These are phyloP conservation scores for Litchi chinensis DNA, from an alignment of 345 rosid species.

Conservation along the genomic window DNA sequence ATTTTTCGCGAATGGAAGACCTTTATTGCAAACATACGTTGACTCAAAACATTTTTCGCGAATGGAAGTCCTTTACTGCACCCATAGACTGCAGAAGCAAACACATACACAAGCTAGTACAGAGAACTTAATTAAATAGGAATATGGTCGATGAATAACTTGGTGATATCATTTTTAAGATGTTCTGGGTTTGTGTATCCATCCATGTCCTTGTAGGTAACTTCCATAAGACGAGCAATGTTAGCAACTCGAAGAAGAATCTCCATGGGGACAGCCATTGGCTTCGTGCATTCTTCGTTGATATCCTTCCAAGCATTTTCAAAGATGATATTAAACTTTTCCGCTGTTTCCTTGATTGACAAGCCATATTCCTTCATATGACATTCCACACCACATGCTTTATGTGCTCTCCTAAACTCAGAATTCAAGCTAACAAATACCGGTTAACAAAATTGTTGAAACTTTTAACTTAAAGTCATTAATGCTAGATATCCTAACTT, in stretches of 20 bases:
- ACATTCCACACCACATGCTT: conserved; percentile 12
- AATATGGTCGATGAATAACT: background rate
- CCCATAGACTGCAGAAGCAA: too few species aligned
- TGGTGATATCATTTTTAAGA: background rate
- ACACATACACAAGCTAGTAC: too few species aligned
- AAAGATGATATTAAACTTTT: background rate
- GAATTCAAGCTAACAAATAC: background rate
- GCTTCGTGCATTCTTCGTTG: conserved; percentile 6
- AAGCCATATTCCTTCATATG: conserved; percentile 14
- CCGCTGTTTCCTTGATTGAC: background rate
- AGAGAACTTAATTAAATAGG: background rate
- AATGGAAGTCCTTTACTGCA: too few species aligned
- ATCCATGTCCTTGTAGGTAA: background rate
- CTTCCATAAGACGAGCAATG: conserved; percentile 5
- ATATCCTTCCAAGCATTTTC: too few species aligned
- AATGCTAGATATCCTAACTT: too few species aligned
- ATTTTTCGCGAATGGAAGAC: too few species aligned
- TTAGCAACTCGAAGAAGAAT: conserved; percentile 10
- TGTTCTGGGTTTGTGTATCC: background rate
- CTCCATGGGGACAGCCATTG: background rate
- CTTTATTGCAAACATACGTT: too few species aligned
- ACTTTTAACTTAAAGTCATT: too few species aligned
- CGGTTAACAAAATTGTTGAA: too few species aligned
- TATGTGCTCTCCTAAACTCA: conserved; percentile 14
- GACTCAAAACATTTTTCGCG: too few species aligned